Evolutionary conservation across 148 eudicot genomes (phyloP), one percentile per base, ranked within the genome.

Genomic region (Chenopodium quinoa): DNA sequence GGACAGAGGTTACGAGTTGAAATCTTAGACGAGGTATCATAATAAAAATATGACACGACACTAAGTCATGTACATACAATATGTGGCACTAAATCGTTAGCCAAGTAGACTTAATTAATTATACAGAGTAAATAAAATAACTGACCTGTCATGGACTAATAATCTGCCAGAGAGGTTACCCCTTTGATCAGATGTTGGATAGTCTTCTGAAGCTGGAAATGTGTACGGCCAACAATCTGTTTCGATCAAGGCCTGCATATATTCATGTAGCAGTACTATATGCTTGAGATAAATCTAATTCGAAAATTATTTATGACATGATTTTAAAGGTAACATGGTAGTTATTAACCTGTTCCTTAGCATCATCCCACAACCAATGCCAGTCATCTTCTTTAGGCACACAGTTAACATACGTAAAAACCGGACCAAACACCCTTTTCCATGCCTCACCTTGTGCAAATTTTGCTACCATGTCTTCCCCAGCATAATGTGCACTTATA

Each of bases 351-450:
- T 94, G 96, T 80, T 86, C 81, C 77, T 92, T 91, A 47, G 97
- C 98, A 67, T 94, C 92, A 4, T 88, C 90, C 98, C 98, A 94
- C 34, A 94, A 85, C 44, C 86, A 89, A 16, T 84, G 81, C 70
- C 92, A 84, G 79, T 91, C 91, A 27, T 82, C 66, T 77, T 81
- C 86, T 48, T 84, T 71, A 71, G 90, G 85, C 32, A 83, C 86
- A 27, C 89, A 86, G 75, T 94, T 92, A 1, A 94, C 72, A 85
- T 92, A 92, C 52, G 92, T 86, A 27, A 91, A 92, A 77, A 94
- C 92, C 0, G 97, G 98, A 23, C 98, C 98, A 62, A 90, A 90
- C 37, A 92, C 98, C 83, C 87, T 94, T 84, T 89, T 94, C 98
- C 97, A 94, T 54, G 85, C 85, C 87, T 94, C 98, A 7, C 93